Percentiles rank a stretch among this genome's conserved stretches.
phyloP scores from a whole-genome alignment of 495 filamentous ascomycete species.

The Trichoderma parareesei region DNA sequence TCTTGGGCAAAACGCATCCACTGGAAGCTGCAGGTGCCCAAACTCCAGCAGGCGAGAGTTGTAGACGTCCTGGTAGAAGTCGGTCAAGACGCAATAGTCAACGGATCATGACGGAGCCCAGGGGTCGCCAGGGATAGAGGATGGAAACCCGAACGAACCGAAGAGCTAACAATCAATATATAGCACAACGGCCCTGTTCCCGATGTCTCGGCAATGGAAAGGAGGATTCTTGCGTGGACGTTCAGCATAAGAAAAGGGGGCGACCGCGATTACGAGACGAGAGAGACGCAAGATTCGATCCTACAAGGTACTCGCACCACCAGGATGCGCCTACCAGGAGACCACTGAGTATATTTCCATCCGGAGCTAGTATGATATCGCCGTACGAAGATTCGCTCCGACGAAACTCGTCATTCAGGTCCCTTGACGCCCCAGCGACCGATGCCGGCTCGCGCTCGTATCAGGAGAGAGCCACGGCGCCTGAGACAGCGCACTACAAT shows the following conservation, averaged over 20 bases:
- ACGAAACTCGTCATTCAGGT: conserved; percentile 44
- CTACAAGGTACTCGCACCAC: conserved; percentile 35
- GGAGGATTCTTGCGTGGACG: conserved; percentile 84
- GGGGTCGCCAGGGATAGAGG: background rate
- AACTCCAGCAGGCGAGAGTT: background rate
- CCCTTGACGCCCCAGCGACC: conserved; percentile 51
- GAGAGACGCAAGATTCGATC: conserved; percentile 46
- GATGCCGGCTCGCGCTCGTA: conserved; percentile 37
- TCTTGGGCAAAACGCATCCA: background rate
- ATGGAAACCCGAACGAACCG: background rate
- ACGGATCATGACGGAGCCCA: background rate
- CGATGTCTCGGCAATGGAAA: conserved; percentile 55
- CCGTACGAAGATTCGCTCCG: conserved; percentile 41
- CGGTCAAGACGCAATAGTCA: background rate
- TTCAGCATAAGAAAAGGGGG: conserved; percentile 94
- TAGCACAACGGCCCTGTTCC: conserved; percentile 55
- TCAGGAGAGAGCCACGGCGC: conserved; percentile 33
- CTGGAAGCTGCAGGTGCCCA: background rate
- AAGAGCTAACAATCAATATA: conserved; percentile 9
- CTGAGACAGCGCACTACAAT: conserved; percentile 40
- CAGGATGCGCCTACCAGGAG: conserved; percentile 35
- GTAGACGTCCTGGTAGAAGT: background rate
- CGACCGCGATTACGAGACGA: conserved; percentile 88
- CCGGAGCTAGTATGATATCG: conserved; percentile 25
- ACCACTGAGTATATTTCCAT: conserved; percentile 35